Evolutionary conservation across 1,284 basidiomycete species (phyloP).

Genomic region (Rhizoctonia solani): DNA sequence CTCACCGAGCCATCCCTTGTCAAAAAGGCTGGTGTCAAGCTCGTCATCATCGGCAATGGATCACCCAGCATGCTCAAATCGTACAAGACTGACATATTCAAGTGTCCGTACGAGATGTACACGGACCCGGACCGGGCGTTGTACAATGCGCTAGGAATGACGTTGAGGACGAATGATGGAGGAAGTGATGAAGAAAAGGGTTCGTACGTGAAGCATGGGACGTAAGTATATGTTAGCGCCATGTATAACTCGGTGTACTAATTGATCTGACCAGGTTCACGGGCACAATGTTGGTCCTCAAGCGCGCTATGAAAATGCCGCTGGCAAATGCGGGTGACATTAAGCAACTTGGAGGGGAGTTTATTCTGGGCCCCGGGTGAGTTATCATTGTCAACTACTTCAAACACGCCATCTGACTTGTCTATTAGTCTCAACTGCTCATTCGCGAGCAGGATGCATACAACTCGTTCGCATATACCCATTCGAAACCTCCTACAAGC

Average conservation of each 20-base stretch:
- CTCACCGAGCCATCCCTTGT: slow-evolving; percentile 58
- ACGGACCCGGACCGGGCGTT: slow-evolving; percentile 75
- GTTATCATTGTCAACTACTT: slow-evolving; percentile 42
- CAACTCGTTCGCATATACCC: slow-evolving; percentile 67
- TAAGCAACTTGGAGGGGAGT: slow-evolving; percentile 84
- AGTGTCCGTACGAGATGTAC: slow-evolving; percentile 60
- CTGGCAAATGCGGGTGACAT: slow-evolving; percentile 78
- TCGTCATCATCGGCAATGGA: slow-evolving; percentile 81
- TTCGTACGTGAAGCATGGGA: slow-evolving; percentile 66
- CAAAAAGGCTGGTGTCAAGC: slow-evolving; percentile 56
- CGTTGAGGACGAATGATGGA: slow-evolving; percentile 54
- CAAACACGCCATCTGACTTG: slow-evolving; percentile 38
- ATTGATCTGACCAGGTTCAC: slow-evolving; percentile 47
- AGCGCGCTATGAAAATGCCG: slow-evolving; percentile 72
- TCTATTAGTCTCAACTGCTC: slow-evolving; percentile 56
- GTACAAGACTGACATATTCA: slow-evolving; percentile 71
- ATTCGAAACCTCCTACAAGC: slow-evolving; percentile 66
- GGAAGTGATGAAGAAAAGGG: slow-evolving; percentile 56
- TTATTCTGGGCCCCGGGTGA: slow-evolving; percentile 79
- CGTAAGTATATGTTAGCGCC: slow-evolving; percentile 39
- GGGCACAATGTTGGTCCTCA: slow-evolving; percentile 70
- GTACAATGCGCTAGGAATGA: slow-evolving; percentile 79
- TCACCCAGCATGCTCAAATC: slow-evolving; percentile 71
- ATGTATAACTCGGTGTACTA: neutral
- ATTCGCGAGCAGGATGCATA: slow-evolving; percentile 75